Percentiles rank a stretch among this genome's conserved stretches.
Evolutionary conservation across 345 rosid genomes (phyloP).

Genomic region (Abelmoschus esculentus): DNA sequence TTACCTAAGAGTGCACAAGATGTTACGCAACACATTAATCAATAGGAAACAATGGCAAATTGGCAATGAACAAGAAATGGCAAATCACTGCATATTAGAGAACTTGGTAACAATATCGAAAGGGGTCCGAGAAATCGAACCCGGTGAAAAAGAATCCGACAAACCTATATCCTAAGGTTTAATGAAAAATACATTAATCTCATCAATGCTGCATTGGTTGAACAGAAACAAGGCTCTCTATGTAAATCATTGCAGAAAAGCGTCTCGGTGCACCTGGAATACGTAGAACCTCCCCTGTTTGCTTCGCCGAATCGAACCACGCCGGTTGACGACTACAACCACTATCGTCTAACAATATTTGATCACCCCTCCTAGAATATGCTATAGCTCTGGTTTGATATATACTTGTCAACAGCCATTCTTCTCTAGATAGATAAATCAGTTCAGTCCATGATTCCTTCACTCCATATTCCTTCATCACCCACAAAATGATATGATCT

Average conservation of each 20-base stretch:
- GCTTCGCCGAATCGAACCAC: background rate
- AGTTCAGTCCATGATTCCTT: background rate
- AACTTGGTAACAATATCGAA: conserved; percentile 12
- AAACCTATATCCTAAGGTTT: conserved; percentile 8
- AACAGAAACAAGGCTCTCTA: background rate
- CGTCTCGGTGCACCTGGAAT: background rate
- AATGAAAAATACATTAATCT: no score
- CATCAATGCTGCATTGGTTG: background rate
- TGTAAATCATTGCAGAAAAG: background rate
- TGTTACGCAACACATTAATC: background rate
- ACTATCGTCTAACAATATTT: background rate
- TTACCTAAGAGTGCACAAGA: no score
- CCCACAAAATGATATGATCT: background rate
- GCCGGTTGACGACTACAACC: background rate
- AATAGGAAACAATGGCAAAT: background rate
- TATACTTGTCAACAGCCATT: background rate
- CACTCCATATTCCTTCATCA: conserved; percentile 4
- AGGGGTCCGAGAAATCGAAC: conserved; percentile 35
- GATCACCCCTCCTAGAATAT: background rate
- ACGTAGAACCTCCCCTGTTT: background rate
- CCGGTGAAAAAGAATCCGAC: conserved; percentile 89
- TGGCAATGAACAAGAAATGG: background rate
- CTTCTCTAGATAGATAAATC: background rate
- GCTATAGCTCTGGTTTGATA: background rate
- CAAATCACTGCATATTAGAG: conserved; percentile 8